Evolutionary conservation across 108 stramenopile genomes (phyloP).

Genomic region (Skeletonema marinoi): DNA sequence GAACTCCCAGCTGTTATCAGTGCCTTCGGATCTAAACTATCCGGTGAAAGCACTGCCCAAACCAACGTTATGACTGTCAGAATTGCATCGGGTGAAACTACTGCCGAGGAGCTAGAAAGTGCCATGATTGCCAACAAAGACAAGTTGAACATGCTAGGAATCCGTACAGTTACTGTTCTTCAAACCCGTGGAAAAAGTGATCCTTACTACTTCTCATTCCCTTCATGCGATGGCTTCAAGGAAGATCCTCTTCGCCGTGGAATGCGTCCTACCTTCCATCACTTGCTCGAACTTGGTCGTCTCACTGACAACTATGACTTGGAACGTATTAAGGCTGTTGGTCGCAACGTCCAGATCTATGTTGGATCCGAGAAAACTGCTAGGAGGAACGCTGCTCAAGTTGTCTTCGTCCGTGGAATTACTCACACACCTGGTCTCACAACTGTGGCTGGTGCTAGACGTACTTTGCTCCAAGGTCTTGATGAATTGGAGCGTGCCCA

Average conservation of each 20-base stretch:
- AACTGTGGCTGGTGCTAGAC: conserved; percentile 66
- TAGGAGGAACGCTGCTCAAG: conserved; percentile 82
- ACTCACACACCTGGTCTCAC: conserved; percentile 88
- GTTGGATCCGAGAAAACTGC: conserved; percentile 83
- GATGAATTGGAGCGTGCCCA: conserved; percentile 96
- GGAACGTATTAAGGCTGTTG: conserved; percentile 87
- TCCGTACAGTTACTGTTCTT: conserved; percentile 85
- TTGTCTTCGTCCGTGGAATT: conserved; percentile 92
- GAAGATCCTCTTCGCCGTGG: conserved; percentile 93
- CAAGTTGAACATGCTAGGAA: conserved; percentile 71
- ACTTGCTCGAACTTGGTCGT: conserved; percentile 89
- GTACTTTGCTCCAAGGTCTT: conserved; percentile 85
- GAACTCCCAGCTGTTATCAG: conserved; percentile 72
- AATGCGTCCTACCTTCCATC: conserved; percentile 97
- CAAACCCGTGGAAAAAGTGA: conserved; percentile 71
- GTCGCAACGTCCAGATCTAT: conserved; percentile 92
- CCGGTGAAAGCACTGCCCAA: conserved; percentile 56
- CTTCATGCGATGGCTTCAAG: conserved; percentile 70
- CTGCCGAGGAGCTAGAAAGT: conserved; percentile 56
- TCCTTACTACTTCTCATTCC: conserved; percentile 89
- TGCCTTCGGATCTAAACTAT: conserved; percentile 63
- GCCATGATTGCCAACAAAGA: conserved; percentile 55
- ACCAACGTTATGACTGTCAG: conserved; percentile 90
- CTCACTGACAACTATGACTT: conserved; percentile 84
- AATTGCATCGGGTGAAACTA: conserved; percentile 26